phyloP scores from a whole-genome alignment of 2,329 filamentous ascomycete species.

The Aspergillus nomiae region DNA sequence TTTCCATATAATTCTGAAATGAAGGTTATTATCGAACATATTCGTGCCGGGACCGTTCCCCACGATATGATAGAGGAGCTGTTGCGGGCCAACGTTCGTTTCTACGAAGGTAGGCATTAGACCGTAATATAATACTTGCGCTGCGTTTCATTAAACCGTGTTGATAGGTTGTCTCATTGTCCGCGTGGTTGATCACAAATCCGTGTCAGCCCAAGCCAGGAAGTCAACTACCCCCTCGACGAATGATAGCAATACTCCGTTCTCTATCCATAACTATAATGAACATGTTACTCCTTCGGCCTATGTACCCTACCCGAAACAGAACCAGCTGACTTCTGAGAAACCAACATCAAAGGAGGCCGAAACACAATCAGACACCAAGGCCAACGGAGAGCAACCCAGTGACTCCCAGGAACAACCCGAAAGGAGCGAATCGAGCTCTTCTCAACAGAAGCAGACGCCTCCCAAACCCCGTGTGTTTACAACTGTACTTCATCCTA shows the following conservation, averaged over 20 bases:
- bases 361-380: conserved; percentile 23
- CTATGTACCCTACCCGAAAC: conserved; percentile 71
- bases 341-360: conserved; percentile 29
- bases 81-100: conserved; percentile 68
- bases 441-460: conserved; percentile 51
- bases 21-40: conserved; percentile 75
- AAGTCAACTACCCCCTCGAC: conserved; percentile 56
- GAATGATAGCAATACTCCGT: conserved; percentile 66
- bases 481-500: conserved; percentile 84
- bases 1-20: conserved; percentile 93
- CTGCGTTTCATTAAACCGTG: neutral
- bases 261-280: conserved; percentile 91
- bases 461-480: conserved; percentile 61
- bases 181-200: conserved; percentile 85
- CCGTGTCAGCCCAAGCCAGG: conserved; percentile 61
- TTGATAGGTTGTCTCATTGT: conserved; percentile 77
- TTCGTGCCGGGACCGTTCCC: conserved; percentile 75
- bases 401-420: conserved; percentile 62
- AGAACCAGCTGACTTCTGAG: conserved; percentile 37
- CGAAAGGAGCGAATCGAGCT: conserved; percentile 53
- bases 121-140: conserved; percentile 5
- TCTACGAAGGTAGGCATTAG: conserved; percentile 72
- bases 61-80: conserved; percentile 87
- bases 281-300: conserved; percentile 87
- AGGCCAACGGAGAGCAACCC: conserved; percentile 21